Percentiles rank a stretch among this genome's conserved stretches.
These are phyloP conservation scores for Plasmopara muralis DNA, from an alignment of 352 stramenopile genomes.

Conservation along the genomic window DNA sequence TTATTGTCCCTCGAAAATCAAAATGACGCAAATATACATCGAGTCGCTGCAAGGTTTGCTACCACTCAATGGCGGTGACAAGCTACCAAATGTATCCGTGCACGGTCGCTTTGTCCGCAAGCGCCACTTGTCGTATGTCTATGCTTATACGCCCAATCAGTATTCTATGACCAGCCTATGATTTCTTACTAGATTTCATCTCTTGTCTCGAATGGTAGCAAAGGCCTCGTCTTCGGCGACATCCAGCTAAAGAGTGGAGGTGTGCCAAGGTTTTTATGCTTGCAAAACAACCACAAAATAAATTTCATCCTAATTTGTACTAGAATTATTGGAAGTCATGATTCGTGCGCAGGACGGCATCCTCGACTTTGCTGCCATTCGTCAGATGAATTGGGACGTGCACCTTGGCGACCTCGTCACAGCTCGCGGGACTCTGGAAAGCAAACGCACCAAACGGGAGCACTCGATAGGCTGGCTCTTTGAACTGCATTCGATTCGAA, in stretches of 20 bases:
- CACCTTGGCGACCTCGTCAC: conserved; percentile 65
- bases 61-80: conserved; percentile 4
- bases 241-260: conserved; percentile 61
- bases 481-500: conserved; percentile 32
- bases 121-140: conserved; percentile 72
- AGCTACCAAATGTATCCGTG: conserved; percentile 26
- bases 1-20: too few relatives aligned
- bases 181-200: background rate
- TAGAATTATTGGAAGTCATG: conserved; percentile 79
- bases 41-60: conserved; percentile 12
- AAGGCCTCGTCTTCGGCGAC: conserved; percentile 77
- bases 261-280: conserved; percentile 8
- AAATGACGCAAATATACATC: conserved; percentile 24
- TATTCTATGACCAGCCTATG: background rate
- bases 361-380: conserved; percentile 54
- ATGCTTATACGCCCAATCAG: background rate
- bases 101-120: conserved; percentile 71
- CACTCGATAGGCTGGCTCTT: conserved; percentile 43
- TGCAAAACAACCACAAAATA: background rate
- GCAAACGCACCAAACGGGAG: conserved; percentile 29
- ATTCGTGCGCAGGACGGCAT: conserved; percentile 53
- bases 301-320: background rate
- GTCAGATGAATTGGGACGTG: conserved; percentile 74
- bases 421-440: conserved; percentile 32
- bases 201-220: conserved; percentile 30